A percentile compares a stretch with the other conserved stretches of the same genome.
Conservation (phyloP, 495 filamentous ascomycete genomes). For the Neurospora sp. region DNA sequence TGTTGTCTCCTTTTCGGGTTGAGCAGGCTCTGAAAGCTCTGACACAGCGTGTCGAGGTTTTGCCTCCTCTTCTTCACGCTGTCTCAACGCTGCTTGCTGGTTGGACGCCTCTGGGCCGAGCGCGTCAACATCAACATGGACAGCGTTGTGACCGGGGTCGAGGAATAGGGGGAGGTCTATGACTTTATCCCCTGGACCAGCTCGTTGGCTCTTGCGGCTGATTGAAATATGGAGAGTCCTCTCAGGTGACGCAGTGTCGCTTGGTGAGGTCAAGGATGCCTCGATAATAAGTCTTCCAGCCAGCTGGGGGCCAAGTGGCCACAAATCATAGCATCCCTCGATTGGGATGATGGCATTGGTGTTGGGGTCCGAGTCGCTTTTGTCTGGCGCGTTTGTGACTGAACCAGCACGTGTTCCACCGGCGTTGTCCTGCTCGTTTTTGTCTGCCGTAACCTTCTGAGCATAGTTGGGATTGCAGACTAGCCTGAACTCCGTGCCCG, state of each 20-base stretch:
- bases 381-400: background rate
- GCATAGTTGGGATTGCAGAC: slow-evolving; percentile 2
- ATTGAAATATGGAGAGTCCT: background rate
- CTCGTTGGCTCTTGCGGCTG: background rate
- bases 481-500: background rate
- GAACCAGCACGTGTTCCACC: background rate
- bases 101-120: background rate
- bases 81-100: background rate
- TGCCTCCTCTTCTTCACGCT: background rate
- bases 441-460: background rate
- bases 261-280: background rate
- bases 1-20: background rate
- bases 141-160: slow-evolving; percentile 3
- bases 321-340: background rate
- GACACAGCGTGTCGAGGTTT: background rate
- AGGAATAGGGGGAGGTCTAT: slow-evolving; percentile 1
- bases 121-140: slow-evolving; percentile 3
- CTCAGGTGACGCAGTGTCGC: background rate
- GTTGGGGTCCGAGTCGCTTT: background rate
- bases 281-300: background rate
- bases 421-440: background rate
- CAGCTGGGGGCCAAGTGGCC: background rate
- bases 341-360: background rate
- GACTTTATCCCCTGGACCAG: background rate
- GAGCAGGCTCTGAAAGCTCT: background rate